phyloP scores from a whole-genome alignment of 495 filamentous ascomycete species.

The Neurospora sublineolata region DNA sequence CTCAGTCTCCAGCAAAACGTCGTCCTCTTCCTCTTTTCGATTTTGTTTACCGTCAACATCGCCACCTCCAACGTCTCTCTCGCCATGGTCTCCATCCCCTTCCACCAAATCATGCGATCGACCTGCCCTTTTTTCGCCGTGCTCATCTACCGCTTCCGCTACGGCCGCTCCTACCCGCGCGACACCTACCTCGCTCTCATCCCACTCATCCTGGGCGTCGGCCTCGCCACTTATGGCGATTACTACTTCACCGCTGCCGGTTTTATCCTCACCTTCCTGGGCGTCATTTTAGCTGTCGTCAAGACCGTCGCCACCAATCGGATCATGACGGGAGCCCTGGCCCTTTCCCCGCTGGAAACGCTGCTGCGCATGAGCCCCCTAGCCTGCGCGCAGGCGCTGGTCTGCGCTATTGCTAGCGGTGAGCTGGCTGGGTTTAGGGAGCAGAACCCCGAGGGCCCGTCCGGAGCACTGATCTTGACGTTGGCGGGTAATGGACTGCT shows the following conservation, averaged over 20 bases:
- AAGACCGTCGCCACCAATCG: constrained; percentile 49
- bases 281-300: constrained; percentile 41
- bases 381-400: constrained; percentile 37
- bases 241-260: constrained; percentile 44
- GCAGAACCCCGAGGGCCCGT: constrained; percentile 7
- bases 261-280: constrained; percentile 41
- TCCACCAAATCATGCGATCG: constrained; percentile 49
- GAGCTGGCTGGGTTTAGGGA: constrained; percentile 26
- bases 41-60: constrained; percentile 49
- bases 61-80: constrained; percentile 46
- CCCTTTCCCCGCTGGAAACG: constrained; percentile 40
- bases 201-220: constrained; percentile 45
- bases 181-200: constrained; percentile 45
- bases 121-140: constrained; percentile 45
- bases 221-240: constrained; percentile 44
- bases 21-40: constrained; percentile 39
- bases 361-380: constrained; percentile 46
- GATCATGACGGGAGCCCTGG: constrained; percentile 41
- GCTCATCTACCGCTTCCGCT: constrained; percentile 41
- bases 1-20: constrained; percentile 35
- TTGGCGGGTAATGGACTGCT: constrained; percentile 38
- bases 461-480: constrained; percentile 11
- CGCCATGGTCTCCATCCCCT: constrained; percentile 44
- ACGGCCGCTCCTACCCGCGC: constrained; percentile 33
- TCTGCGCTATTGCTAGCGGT: constrained; percentile 37